A percentile compares a stretch with the other conserved stretches of the same genome.
phyloP scores from a whole-genome alignment of 2,329 filamentous ascomycete species.

The Ophiocordyceps australis region DNA sequence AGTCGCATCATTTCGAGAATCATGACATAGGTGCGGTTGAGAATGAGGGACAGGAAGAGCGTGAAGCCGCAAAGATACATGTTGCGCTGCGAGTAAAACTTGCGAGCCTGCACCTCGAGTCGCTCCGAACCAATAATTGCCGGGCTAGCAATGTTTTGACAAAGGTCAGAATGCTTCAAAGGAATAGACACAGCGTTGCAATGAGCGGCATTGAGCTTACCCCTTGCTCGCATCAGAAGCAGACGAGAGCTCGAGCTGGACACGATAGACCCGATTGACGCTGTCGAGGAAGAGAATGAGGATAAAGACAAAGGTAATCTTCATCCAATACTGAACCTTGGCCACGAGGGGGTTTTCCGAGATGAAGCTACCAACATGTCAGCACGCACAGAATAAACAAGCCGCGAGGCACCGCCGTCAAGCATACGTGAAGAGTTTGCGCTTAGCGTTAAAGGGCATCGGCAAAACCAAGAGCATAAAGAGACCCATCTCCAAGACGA shows the following conservation, averaged over 20 bases:
- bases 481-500: conserved; percentile 68
- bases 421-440: conserved; percentile 63
- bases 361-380: conserved; percentile 50
- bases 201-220: too few relatives aligned
- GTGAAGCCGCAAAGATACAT: conserved; percentile 99
- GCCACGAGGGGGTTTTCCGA: conserved; percentile 72
- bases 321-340: conserved; percentile 92
- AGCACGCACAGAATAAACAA: not conserved
- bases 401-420: not conserved
- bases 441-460: conserved; percentile 70
- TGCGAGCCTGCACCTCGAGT: conserved; percentile 96
- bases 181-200: too few relatives aligned
- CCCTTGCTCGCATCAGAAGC: too few relatives aligned
- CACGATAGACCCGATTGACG: conserved; percentile 87
- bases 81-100: conserved; percentile 99
- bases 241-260: conserved; percentile 70
- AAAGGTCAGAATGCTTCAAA: too few relatives aligned
- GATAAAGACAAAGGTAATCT: conserved; percentile 99
- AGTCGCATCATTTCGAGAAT: conserved; percentile 82
- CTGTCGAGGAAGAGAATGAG: conserved; percentile 95
- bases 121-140: conserved; percentile 79
- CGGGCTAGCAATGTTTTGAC: too few relatives aligned
- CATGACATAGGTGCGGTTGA: conserved; percentile 98
- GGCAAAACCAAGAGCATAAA: conserved; percentile 72
- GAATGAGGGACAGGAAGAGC: conserved; percentile 93